A percentile compares a stretch with the other conserved stretches of the same genome.
These are phyloP conservation scores for Alternaria conjuncta DNA, from an alignment of 2,329 filamentous ascomycete species.

Conservation along the genomic window DNA sequence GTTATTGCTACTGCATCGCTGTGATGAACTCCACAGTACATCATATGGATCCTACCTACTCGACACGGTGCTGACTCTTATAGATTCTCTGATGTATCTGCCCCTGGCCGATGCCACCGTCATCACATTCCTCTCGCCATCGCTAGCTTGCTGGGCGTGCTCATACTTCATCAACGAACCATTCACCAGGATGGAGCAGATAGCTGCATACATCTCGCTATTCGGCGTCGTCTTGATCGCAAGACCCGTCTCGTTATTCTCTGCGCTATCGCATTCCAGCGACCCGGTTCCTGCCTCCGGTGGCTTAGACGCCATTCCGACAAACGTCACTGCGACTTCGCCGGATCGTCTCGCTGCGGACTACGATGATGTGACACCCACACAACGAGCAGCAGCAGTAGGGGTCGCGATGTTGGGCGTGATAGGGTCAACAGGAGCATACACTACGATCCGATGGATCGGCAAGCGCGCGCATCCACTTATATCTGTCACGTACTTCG, in stretches of 20 bases:
- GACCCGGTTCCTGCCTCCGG: slow-evolving; percentile 42
- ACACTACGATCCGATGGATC: slow-evolving; percentile 78
- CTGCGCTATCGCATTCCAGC: slow-evolving; percentile 30
- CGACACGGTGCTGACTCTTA: slow-evolving; percentile 11
- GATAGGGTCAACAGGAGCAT: slow-evolving; percentile 74
- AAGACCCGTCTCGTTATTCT: slow-evolving; percentile 67
- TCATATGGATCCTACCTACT: slow-evolving; percentile 21
- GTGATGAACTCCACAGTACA: slow-evolving; percentile 6
- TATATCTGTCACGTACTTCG: slow-evolving; percentile 87
- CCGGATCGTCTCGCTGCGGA: slow-evolving; percentile 39
- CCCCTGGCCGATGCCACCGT: slow-evolving; percentile 88
- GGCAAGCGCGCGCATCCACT: slow-evolving; percentile 80
- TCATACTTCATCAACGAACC: slow-evolving; percentile 77
- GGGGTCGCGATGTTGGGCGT: slow-evolving; percentile 78
- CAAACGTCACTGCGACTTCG: slow-evolving; percentile 32
- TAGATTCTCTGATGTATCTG: slow-evolving; percentile 74
- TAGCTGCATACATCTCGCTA: slow-evolving; percentile 77
- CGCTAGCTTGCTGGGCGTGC: slow-evolving; percentile 79
- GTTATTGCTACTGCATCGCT: neutral
- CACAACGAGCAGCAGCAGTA: slow-evolving; percentile 73
- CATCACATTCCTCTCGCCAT: slow-evolving; percentile 84
- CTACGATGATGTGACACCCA: slow-evolving; percentile 59
- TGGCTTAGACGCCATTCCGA: slow-evolving; percentile 34
- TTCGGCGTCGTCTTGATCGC: slow-evolving; percentile 85
- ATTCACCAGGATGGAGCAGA: slow-evolving; percentile 77